Evolutionary conservation across 75 land plant species (phyloP), one percentile per base, ranked within the genome.

Genomic region (Adiantum capillusveneris): DNA sequence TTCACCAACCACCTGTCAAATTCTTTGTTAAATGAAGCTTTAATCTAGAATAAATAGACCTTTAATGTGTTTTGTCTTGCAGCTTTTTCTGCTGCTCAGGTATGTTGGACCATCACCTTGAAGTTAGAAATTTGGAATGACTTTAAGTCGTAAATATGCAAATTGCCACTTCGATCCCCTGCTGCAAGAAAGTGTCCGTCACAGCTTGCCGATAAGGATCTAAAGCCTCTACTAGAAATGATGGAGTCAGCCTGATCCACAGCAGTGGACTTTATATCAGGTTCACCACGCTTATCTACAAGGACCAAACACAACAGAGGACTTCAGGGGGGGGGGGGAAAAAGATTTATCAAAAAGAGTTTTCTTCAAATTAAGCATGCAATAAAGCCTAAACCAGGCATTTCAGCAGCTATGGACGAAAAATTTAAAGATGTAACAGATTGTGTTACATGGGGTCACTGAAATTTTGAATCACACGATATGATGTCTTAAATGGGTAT

Each of bases 181-280:
- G 83, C 82, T 56, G 86, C 86, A 41, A 86, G 66, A 54, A 70
- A 74, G 52, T 58, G 63, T 31, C 86, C 86, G 73, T 86, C 86
- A 50, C 69, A 58, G 65, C 86, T 83, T 42, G 63, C 73, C 59
- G 84, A 81, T 57, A 86, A 57, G 34, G 86, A 75, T 17, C 86
- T 83, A 60, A 83, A 79, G 2, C 86, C 86, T 67, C 60, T 69
- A 16, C 56, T 29, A 25, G 60, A 11, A 48, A 68, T 67, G 27
- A 68, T 48, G 31, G 31, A 50, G 17, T 64, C 56, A 39, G 65
- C 80, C 11, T 61, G 31, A 34, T 34, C 36, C 30, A 52, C 66
- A 21, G 31, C 37, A 14, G 26, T 13, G 11, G 11, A 20, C 57
- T 43, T 62, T 42, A 39, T 58, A 53, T 69, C 62, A 53, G 22